Conservation (phyloP, 2,329 filamentous ascomycete genomes). For the Pseudofabraea citricarpa region DNA sequence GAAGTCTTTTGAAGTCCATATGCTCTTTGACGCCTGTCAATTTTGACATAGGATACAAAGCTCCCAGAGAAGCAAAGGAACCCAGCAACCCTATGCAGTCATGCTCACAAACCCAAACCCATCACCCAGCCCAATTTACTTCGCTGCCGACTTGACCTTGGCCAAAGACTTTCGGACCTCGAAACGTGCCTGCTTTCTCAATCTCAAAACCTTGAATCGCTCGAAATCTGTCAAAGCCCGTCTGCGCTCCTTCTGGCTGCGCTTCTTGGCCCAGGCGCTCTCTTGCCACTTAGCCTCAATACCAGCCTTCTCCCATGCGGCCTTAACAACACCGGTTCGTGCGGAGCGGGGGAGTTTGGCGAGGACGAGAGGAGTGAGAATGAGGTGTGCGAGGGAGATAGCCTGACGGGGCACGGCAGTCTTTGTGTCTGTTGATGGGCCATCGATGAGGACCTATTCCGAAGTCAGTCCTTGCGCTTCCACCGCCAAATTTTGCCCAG, state of each 20-base stretch:
- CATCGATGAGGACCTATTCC: slow-evolving; percentile 87
- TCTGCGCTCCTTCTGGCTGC: slow-evolving; percentile 78
- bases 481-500: slow-evolving; percentile 4
- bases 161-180: slow-evolving; percentile 95
- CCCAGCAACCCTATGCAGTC: slow-evolving; percentile 51
- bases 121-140: slow-evolving; percentile 34
- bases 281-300: slow-evolving; percentile 92
- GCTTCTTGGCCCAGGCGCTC: slow-evolving; percentile 93
- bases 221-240: slow-evolving; percentile 95
- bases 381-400: slow-evolving; percentile 73
- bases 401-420: slow-evolving; percentile 83
- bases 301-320: slow-evolving; percentile 84
- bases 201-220: slow-evolving; percentile 98
- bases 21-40: slow-evolving; percentile 61
- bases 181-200: slow-evolving; percentile 99
- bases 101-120: slow-evolving; percentile 39
- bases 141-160: slow-evolving; percentile 83
- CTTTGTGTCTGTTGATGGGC: slow-evolving; percentile 77
- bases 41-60: slow-evolving; percentile 59
- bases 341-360: slow-evolving; percentile 79
- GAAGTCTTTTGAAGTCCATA: slow-evolving; percentile 52
- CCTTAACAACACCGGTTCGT: slow-evolving; percentile 78
- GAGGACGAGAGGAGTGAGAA: slow-evolving; percentile 87
- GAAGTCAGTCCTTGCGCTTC: slow-evolving; percentile 21
- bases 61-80: slow-evolving; percentile 54